These are phyloP conservation scores for Trametes cingulata DNA, from an alignment of 768 basidiomycete genomes.

Conservation along the genomic window DNA sequence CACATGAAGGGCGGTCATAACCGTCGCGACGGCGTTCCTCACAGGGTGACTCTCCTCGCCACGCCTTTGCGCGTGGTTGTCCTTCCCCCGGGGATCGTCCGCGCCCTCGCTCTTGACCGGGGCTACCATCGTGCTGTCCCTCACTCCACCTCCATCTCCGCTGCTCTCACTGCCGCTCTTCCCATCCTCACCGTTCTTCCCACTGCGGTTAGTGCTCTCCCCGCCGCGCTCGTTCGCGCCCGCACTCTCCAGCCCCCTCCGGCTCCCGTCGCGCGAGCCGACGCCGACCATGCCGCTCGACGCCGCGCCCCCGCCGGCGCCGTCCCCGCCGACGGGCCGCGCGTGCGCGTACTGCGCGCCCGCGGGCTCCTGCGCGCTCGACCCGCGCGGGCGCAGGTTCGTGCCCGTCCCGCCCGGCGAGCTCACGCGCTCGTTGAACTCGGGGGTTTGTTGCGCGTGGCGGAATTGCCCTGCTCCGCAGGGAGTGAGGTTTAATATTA, in stretches of 20 bases:
- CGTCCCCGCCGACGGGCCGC: background rate
- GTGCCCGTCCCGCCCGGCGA: conserved; percentile 1
- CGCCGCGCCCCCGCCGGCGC: background rate
- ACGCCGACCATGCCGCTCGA: conserved; percentile 2
- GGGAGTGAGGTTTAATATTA: too few species aligned
- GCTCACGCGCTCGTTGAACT: conserved; percentile 18
- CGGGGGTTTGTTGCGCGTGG: conserved; percentile 15
- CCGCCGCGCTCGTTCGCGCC: background rate
- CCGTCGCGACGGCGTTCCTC: background rate
- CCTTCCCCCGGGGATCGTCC: background rate
- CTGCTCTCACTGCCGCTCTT: too few species aligned
- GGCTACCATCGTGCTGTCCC: background rate
- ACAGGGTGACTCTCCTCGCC: background rate
- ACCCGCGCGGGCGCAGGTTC: background rate
- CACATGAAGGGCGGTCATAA: conserved; percentile 19
- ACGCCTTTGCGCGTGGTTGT: background rate
- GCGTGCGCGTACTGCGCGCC: background rate
- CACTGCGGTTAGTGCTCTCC: too few species aligned
- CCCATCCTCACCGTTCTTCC: too few species aligned
- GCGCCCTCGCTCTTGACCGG: background rate
- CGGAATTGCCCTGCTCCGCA: conserved; percentile 21
- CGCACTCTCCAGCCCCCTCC: background rate
- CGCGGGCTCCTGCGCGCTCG: background rate
- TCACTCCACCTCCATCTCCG: background rate
- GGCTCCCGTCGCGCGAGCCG: background rate